Evolutionary conservation across 2,329 filamentous ascomycete species (phyloP).

Genomic region (Aspergillus sp.): DNA sequence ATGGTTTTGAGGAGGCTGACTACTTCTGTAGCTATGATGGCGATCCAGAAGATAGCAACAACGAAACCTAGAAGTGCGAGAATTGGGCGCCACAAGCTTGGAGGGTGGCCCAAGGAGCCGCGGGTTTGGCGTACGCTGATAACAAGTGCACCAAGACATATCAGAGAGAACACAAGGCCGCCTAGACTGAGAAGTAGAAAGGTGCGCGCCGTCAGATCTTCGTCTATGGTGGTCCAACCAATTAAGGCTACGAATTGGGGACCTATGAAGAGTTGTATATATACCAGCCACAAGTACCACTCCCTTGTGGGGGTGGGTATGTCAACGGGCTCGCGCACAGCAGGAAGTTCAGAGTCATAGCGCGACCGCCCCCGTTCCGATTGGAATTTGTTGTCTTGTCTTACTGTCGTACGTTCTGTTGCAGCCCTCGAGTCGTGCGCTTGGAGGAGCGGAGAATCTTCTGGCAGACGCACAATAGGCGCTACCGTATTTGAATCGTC

Average conservation of each 20-base stretch:
- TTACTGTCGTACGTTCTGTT: conserved; percentile 7
- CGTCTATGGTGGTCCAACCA: conserved; percentile 60
- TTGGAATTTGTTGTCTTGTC: conserved; percentile 20
- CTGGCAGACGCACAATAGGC: conserved; percentile 33
- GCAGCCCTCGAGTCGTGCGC: conserved; percentile 18
- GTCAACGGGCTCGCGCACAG: conserved; percentile 23
- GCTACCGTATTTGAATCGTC: conserved; percentile 17
- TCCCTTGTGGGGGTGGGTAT: conserved; percentile 43
- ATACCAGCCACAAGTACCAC: conserved; percentile 91
- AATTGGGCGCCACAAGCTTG: conserved; percentile 72
- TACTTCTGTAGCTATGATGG: conserved; percentile 91
- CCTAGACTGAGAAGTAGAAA: conserved; percentile 61
- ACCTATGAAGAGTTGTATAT: conserved; percentile 80
- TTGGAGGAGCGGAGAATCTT: conserved; percentile 36
- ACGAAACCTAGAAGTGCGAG: conserved; percentile 88
- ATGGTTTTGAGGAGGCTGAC: conserved; percentile 92
- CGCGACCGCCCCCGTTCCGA: conserved; percentile 18
- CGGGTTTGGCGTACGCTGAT: conserved; percentile 58
- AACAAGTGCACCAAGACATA: conserved; percentile 66
- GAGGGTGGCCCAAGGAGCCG: conserved; percentile 46
- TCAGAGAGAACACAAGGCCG: conserved; percentile 67
- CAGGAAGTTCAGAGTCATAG: conserved; percentile 43
- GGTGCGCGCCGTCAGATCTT: conserved; percentile 51
- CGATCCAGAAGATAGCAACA: conserved; percentile 94
- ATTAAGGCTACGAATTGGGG: conserved; percentile 80